Conservation (phyloP, 192 early-diverging fungal genomes). For the Glomus cerebriforme region DNA sequence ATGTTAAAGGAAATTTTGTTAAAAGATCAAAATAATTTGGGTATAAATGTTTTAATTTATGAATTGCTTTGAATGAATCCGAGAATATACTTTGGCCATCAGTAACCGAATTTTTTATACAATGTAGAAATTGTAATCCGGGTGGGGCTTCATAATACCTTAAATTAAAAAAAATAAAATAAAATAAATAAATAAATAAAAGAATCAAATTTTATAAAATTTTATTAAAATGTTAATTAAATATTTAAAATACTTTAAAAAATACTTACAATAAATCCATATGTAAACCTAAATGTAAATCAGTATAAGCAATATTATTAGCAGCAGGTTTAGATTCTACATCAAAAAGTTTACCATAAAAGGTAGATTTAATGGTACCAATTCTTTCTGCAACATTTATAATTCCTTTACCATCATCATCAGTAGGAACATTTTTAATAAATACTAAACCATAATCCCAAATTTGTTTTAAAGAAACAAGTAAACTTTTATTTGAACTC, state of each 20-base stretch:
- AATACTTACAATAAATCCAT: conserved; percentile 81
- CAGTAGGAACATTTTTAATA: conserved; percentile 61
- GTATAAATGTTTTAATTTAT: conserved; percentile 54
- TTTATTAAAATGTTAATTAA: too few species aligned
- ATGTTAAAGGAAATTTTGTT: conserved; percentile 63
- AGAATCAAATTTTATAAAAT: too few species aligned
- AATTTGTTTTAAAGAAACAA: conserved; percentile 56
- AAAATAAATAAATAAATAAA: conserved; percentile 9
- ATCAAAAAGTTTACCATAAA: conserved; percentile 79
- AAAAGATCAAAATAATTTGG: conserved; percentile 67
- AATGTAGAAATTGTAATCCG: conserved; percentile 78
- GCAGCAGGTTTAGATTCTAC: conserved; percentile 74
- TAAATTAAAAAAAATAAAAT: not conserved
- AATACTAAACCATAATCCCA: conserved; percentile 71
- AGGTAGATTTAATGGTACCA: conserved; percentile 68
- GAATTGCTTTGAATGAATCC: conserved; percentile 70
- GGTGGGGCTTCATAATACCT: conserved; percentile 83
- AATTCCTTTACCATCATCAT: conserved; percentile 52
- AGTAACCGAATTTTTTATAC: conserved; percentile 72
- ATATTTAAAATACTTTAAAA: too few species aligned
- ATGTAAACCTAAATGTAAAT: conserved; percentile 76
- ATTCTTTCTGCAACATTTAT: conserved; percentile 64
- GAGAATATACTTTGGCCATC: conserved; percentile 77
- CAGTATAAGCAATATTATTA: conserved; percentile 86
- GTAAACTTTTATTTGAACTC: conserved; percentile 53